Percentiles rank a stretch among this genome's conserved stretches.
Conservation (phyloP, 2,329 filamentous ascomycete genomes). For the Exserohilum rostratum region DNA sequence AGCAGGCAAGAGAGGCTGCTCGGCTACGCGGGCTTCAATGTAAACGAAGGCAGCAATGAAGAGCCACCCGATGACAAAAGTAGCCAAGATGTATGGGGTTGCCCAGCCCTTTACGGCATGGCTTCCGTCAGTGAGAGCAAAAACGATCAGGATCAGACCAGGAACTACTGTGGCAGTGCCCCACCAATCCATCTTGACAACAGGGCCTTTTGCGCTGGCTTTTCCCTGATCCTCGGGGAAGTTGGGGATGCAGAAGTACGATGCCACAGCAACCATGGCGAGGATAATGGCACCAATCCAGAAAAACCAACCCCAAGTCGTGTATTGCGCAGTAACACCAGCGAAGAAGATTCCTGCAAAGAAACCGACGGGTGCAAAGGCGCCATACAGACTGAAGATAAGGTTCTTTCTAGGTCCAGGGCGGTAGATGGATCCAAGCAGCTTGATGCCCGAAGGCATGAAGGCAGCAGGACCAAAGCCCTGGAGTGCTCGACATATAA, state of each 20-base stretch:
- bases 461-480: slow-evolving; percentile 76
- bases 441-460: slow-evolving; percentile 70
- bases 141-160: slow-evolving; percentile 73
- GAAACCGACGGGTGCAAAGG: slow-evolving; percentile 57
- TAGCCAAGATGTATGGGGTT: slow-evolving; percentile 73
- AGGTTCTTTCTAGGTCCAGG: slow-evolving; percentile 73
- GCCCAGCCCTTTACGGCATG: slow-evolving; percentile 72
- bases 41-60: slow-evolving; percentile 68
- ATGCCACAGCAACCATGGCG: slow-evolving; percentile 34
- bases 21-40: slow-evolving; percentile 73
- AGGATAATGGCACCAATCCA: slow-evolving; percentile 44
- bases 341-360: slow-evolving; percentile 48
- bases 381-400: slow-evolving; percentile 65
- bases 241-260: slow-evolving; percentile 41
- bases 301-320: slow-evolving; percentile 45
- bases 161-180: slow-evolving; percentile 45
- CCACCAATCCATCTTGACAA: slow-evolving; percentile 48
- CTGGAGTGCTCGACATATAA: slow-evolving; percentile 74
- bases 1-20: slow-evolving; percentile 70
- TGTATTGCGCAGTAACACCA: slow-evolving; percentile 38
- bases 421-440: slow-evolving; percentile 68
- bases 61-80: slow-evolving; percentile 67
- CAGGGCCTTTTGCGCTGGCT: slow-evolving; percentile 2
- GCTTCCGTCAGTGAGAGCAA: slow-evolving; percentile 74
- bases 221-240: slow-evolving; percentile 17